phyloP scores from a whole-genome alignment of 805 yeast species.

The Monosporozyma siamensis region DNA sequence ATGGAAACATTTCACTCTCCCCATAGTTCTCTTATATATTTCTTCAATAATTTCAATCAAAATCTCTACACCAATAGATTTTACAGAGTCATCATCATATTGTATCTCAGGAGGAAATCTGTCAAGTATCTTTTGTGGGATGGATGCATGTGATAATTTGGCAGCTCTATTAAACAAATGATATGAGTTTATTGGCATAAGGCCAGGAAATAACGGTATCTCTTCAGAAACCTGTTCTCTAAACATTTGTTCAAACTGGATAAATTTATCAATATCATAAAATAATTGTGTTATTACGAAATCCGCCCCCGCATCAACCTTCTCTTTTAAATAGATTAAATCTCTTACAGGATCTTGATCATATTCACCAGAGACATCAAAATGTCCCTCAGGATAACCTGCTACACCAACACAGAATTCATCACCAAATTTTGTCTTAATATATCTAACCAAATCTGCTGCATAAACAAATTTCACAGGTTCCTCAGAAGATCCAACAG shows the following conservation, averaged over 20 bases:
- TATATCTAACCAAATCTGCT: slow-evolving; percentile 76
- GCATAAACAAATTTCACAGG: slow-evolving; percentile 53
- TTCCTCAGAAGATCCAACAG: background rate
- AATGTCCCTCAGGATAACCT: slow-evolving; percentile 94
- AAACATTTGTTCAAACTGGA: slow-evolving; percentile 50
- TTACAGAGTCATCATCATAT: slow-evolving; percentile 72
- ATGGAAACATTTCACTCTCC: slow-evolving; percentile 73
- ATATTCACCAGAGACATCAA: slow-evolving; percentile 24
- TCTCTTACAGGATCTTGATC: slow-evolving; percentile 62
- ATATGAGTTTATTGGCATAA: slow-evolving; percentile 86
- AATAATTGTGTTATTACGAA: slow-evolving; percentile 87
- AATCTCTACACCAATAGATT: slow-evolving; percentile 71
- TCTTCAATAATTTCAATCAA: slow-evolving; percentile 53
- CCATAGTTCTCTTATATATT: slow-evolving; percentile 44
- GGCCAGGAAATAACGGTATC: slow-evolving; percentile 69
- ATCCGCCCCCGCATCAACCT: slow-evolving; percentile 90
- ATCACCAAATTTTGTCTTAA: slow-evolving; percentile 59
- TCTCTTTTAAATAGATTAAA: slow-evolving; percentile 70
- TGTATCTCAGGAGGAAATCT: slow-evolving; percentile 46
- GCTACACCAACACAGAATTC: slow-evolving; percentile 94
- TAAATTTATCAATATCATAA: slow-evolving; percentile 73
- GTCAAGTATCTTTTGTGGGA: slow-evolving; percentile 49
- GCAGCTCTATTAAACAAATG: slow-evolving; percentile 78
- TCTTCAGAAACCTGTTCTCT: slow-evolving; percentile 34
- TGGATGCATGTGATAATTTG: slow-evolving; percentile 77